Base-by-base conservation (phyloP, 768 basidiomycete genomes). In the Leccinum obscurum region DNA sequence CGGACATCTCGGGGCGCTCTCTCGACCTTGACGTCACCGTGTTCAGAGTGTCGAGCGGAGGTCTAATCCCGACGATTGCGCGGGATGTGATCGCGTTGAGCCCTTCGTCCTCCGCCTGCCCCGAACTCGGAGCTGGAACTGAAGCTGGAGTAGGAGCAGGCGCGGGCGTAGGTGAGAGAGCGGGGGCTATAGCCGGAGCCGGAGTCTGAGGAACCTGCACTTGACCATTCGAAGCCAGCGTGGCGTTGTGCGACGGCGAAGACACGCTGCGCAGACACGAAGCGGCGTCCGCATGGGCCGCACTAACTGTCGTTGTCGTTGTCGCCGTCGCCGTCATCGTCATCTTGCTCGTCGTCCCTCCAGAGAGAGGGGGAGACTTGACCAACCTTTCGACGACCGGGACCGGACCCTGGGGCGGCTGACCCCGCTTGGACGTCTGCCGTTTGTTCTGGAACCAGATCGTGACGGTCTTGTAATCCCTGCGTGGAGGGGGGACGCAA, bases 381-480 rank as follows among this genome's bases (percentile, higher is more conserved):
- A 64, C 62, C 52, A 0, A 6, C 44, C 7, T 44, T 6, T 62
- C 60, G 44, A 52, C 26, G 17, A 30, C 51, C 14, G 44, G 9
- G 17, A 30, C 51, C 17, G 44, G 41, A 20, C n/a, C n/a, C n/a
- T 5, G 41, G 41, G 44, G 44, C 44, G 11, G 57, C 56, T 62
- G 70, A 54, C 60, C 54, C 26, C 71, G 69, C 59, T 79, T 80
- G 52, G 76, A 58, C 37, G 73, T 86, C 67, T 90, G 88, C 15
- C 89, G 85, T 73, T 85, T 89, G 71, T 92, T 92, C 74, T 92
- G 89, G 71, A 90, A 90, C 89, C 89, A 92, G 44, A 90, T 86
- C n/a, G 88, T 81, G 61, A 81, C 63, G 11, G 79, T 75, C 70
- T 80, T 81, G 68, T 78, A 68, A 39, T 79, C 76, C 71, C 80